Evolutionary conservation across 1,284 basidiomycete genomes (phyloP), one percentile per base, ranked within the genome.

Genomic region (Marasmius tenuissimus): DNA sequence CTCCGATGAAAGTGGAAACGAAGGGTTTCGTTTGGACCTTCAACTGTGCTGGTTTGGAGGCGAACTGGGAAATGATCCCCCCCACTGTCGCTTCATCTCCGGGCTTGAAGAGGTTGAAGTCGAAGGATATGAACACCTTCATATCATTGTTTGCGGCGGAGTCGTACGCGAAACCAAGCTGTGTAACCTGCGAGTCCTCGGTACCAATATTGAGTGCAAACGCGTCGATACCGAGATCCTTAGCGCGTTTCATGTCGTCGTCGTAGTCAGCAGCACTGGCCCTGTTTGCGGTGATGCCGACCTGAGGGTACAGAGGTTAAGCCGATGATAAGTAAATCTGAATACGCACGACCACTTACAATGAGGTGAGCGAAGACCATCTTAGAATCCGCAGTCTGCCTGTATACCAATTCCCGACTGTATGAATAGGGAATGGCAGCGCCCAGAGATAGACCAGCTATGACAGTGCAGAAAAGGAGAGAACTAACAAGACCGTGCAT

Each of bases 71-170:
- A 10, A 72, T 67, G 35, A 72, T 64, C 18, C 53, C 47, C 4
- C 60, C 61, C n/a, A 68, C 59, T 14, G 27, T 49, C 22, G 45
- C 22, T 61, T 60, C 63, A 42, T 72, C 67, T 18, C 63, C 63
- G n/a, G 63, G 16, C 16, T 59, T 39, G 34, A 53, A 63, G 70
- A 68, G 72, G 53, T 63, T 64, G 59, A 68, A 68, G 62, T 76
- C 75, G 65, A 75, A 75, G 20, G 72, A 75, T 54, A 72, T 70
- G 65, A 75, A 75, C 37, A 75, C 68, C 58, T 71, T 71, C 70
- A 76, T 76, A 58, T 61, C 67, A 33, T 68, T 67, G 38, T 63
- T 53, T 53, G 69, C 70, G 4, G 73, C 73, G 0, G 71, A 74
- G 22, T 67, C 57, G 56, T 71, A 75, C 10, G 73, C 73, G 49